phyloP scores from a whole-genome alignment of 495 filamentous ascomycete species.

The Thermochaetoides thermophila region DNA sequence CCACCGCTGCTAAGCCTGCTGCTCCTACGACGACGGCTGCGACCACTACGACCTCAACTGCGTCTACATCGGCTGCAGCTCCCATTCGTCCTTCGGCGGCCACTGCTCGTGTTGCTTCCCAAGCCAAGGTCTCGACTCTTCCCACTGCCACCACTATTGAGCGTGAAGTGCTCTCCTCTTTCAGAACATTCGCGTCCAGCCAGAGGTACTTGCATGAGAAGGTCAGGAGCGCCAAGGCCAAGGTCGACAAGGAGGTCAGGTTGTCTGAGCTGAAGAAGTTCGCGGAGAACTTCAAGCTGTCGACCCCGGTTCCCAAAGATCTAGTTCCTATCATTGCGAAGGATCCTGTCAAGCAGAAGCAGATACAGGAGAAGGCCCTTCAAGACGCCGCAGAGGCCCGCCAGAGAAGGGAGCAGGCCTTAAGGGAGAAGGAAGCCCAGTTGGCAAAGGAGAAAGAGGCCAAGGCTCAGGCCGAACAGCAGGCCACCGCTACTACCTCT shows the following conservation, averaged over 20 bases:
- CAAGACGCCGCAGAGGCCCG: constrained; percentile 45
- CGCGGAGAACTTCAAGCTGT: constrained; percentile 80
- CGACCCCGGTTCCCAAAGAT: constrained; percentile 80
- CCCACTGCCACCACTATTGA: constrained; percentile 70
- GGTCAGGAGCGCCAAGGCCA: constrained; percentile 52
- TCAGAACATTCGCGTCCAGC: constrained; percentile 59
- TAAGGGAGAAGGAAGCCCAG: constrained; percentile 26
- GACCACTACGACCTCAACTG: constrained; percentile 13
- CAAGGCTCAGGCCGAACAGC: constrained; percentile 17
- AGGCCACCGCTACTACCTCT: constrained; percentile 7
- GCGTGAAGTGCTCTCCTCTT: constrained; percentile 58
- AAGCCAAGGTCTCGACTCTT: constrained; percentile 22
- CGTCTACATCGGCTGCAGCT: constrained; percentile 16
- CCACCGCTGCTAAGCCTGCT: constrained; percentile 1
- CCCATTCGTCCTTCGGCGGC: constrained; percentile 20
- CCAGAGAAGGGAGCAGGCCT: constrained; percentile 21
- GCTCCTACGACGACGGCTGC: constrained; percentile 13
- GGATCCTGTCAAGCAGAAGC: constrained; percentile 78
- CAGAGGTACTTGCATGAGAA: constrained; percentile 51
- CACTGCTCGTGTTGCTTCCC: constrained; percentile 24
- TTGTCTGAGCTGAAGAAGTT: constrained; percentile 92
- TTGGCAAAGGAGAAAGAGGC: constrained; percentile 20
- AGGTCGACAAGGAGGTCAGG: constrained; percentile 76
- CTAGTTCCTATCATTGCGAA: constrained; percentile 91
- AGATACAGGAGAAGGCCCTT: constrained; percentile 77